Percentiles rank a stretch among this genome's conserved stretches.
These are phyloP conservation scores for Straminergon stramineum DNA, from an alignment of 225 moss, liverwort and hornwort species.

Conservation along the genomic window DNA sequence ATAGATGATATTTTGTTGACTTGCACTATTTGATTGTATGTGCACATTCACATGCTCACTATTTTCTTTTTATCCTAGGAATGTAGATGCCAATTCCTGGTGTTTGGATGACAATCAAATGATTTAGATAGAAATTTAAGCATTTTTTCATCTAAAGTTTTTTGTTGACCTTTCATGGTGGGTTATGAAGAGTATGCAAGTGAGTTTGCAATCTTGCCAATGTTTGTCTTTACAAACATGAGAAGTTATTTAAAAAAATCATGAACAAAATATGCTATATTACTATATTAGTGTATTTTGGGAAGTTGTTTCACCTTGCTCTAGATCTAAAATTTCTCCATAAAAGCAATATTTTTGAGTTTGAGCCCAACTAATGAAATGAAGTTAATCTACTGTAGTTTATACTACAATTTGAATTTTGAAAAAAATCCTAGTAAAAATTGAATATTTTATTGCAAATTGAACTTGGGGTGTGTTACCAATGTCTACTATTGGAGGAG, in stretches of 20 bases:
- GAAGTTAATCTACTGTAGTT: not conserved
- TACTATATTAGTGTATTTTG: not conserved
- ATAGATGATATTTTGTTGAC: not conserved
- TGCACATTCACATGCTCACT: not conserved
- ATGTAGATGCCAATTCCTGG: not conserved
- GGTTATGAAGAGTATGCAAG: not conserved
- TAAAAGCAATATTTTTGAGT: not conserved
- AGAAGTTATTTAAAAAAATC: not conserved
- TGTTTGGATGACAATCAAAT: not conserved
- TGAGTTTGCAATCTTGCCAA: not conserved
- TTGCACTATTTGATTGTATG: not conserved
- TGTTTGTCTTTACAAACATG: no score
- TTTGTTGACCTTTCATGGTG: not conserved
- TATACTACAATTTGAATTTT: not conserved
- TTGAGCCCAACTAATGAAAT: not conserved
- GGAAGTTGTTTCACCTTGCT: not conserved
- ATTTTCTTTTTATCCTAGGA: not conserved
- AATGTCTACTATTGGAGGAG: not conserved
- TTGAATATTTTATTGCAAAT: not conserved
- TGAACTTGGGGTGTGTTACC: not conserved
- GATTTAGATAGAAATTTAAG: fast-evolving
- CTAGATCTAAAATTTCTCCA: not conserved
- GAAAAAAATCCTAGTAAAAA: not conserved
- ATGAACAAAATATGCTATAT: not conserved
- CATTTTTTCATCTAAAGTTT: not conserved